Base-by-base conservation (phyloP, 1,284 basidiomycete species). In the Phaffia rhodozyma region DNA sequence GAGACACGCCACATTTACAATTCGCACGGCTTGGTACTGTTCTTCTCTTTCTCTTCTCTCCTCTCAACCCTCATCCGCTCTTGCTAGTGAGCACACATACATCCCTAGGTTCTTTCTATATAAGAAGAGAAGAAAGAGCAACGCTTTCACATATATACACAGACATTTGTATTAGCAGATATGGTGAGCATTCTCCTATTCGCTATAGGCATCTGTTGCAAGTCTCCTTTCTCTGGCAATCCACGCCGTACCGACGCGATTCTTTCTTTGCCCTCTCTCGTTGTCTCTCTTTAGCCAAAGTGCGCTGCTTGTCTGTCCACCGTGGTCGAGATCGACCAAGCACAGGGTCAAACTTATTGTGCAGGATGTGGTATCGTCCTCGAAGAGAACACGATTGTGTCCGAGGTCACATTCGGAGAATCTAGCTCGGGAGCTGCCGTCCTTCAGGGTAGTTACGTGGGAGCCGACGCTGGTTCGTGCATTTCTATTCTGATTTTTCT, bases 381-480 rank as follows among this genome's bases (percentile, higher is more conserved):
- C 18, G 92, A 97, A 75, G 90, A 97, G 76, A 93, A 91, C 71
- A 85, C 88, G 9, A 94, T 98, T 68, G 91, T 97, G 20, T 89
- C 87, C 69, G 85, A 97, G 73, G 84, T 98, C 66, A 86, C 86
- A 0, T 99, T 99, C 71, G 91, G 91, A 29, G 96, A 99, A 78
- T 90, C 89, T 11, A 84, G 87, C 7, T 84, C 84, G 55, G 96
- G 96, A 38, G 91, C 91, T 16, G 91, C 94, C 0, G 89, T 96
- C 78, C 92, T 97, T 0, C 89, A 94, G 72, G 96, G 96, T 23
- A 87, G 89, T 20, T 96, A 90, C 72, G 89, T 99, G n/a, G 88
- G 84, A 0, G 86, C 90, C 70, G 87, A 90, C 66, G 85, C 91
- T 62, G 93, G 93, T 97, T 71, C 74, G 89, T 83, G 29, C 55